Conservation (phyloP, 1,284 basidiomycete genomes). For the Entoloma clypeatum region DNA sequence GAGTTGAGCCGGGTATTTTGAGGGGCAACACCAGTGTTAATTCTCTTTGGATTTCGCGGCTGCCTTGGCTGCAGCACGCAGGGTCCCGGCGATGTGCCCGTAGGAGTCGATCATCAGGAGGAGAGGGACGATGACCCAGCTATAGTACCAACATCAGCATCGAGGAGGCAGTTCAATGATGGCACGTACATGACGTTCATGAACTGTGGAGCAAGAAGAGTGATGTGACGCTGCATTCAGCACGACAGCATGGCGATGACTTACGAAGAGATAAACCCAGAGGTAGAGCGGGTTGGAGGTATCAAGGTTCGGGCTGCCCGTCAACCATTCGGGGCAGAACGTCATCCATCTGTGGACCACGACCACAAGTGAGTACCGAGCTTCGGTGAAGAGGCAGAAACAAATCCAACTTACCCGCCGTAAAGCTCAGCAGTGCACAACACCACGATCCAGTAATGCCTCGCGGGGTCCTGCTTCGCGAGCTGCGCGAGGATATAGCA, state of each 20-base stretch:
- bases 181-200: constrained; percentile 71
- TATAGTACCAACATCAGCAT: constrained; percentile 29
- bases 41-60: too few relatives aligned
- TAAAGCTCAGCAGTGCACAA: constrained; percentile 73
- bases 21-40: too few relatives aligned
- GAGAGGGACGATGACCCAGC: constrained; percentile 76
- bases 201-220: constrained; percentile 41
- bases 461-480: constrained; percentile 56
- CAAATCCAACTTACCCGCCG: constrained; percentile 51
- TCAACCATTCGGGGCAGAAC: constrained; percentile 82
- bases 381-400: not conserved
- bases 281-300: constrained; percentile 60
- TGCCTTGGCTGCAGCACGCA: constrained; percentile 46
- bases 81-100: constrained; percentile 53
- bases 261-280: constrained; percentile 52
- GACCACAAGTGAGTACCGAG: not conserved
- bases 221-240: not conserved
- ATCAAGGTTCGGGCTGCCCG: constrained; percentile 66
- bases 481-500: constrained; percentile 67
- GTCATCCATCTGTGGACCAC: constrained; percentile 66
- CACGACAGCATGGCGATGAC: constrained; percentile 16
- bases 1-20: too few relatives aligned
- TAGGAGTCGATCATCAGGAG: constrained; percentile 77
- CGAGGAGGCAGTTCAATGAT: not conserved
- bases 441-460: constrained; percentile 80